Conservation (phyloP, 495 filamentous ascomycete species). For the Daldinia bambusicola region DNA sequence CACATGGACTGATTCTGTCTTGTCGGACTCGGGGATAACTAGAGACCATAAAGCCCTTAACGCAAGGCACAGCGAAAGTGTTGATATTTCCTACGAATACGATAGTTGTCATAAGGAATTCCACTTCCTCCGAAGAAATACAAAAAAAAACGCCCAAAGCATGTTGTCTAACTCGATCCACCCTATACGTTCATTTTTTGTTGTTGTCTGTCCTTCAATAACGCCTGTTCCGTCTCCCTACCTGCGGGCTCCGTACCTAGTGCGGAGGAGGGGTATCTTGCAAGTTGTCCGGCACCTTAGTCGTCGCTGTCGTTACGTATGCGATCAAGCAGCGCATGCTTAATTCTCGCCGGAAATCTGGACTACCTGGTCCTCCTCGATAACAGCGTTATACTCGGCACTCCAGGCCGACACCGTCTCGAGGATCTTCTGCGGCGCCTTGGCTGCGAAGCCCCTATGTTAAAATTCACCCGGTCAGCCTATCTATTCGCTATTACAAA, state of each 20-base stretch:
- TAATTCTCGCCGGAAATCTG: slow-evolving; percentile 37
- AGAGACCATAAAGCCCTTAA: background rate
- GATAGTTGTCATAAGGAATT: slow-evolving; percentile 14
- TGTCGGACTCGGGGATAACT: background rate
- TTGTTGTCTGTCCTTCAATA: slow-evolving; percentile 16
- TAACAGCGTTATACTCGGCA: slow-evolving; percentile 68
- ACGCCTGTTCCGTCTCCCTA: slow-evolving; percentile 21
- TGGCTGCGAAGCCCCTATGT: slow-evolving; percentile 78
- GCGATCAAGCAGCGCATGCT: background rate
- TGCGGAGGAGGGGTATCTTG: slow-evolving; percentile 38
- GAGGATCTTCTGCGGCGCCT: slow-evolving; percentile 73
- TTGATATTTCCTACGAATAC: slow-evolving; percentile 34
- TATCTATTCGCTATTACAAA: background rate
- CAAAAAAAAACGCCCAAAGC: slow-evolving; percentile 27
- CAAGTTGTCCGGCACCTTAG: slow-evolving; percentile 20
- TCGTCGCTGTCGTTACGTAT: slow-evolving; percentile 1
- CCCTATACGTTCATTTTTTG: slow-evolving; percentile 19
- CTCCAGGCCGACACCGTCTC: slow-evolving; percentile 74
- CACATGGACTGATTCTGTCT: background rate
- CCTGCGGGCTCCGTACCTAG: slow-evolving; percentile 6
- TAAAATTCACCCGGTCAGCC: slow-evolving; percentile 15
- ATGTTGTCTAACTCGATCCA: slow-evolving; percentile 25
- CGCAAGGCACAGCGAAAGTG: slow-evolving; percentile 3
- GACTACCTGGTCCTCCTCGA: slow-evolving; percentile 82
- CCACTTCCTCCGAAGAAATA: slow-evolving; percentile 7